These are phyloP conservation scores for Leishmania guyanensis DNA, from an alignment of 208 protist species.

Conservation along the genomic window DNA sequence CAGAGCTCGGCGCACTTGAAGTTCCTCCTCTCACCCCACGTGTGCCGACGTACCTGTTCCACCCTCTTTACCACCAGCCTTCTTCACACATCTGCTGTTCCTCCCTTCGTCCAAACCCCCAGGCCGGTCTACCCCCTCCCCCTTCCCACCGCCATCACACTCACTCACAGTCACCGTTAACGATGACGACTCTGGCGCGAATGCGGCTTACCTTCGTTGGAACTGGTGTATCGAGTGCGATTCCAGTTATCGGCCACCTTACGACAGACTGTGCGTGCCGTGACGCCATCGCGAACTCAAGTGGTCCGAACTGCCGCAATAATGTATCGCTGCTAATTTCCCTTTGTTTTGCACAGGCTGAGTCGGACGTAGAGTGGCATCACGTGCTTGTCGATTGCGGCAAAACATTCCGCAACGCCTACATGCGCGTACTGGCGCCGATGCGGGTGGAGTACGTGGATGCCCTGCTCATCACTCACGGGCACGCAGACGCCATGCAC, in stretches of 20 bases:
- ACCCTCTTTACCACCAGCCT: neutral
- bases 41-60: neutral
- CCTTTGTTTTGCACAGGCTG: constrained; percentile 24
- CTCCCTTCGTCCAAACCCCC: neutral
- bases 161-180: neutral
- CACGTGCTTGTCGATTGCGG: constrained; percentile 86
- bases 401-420: constrained; percentile 90
- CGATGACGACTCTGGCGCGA: neutral
- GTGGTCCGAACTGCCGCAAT: constrained; percentile 73
- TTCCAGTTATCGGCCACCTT: constrained; percentile 86
- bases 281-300: constrained; percentile 59
- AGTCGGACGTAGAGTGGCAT: constrained; percentile 19
- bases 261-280: constrained; percentile 67
- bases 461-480: constrained; percentile 88
- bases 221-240: constrained; percentile 74
- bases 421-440: constrained; percentile 78
- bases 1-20: neutral
- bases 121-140: neutral
- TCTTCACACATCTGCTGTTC: neutral
- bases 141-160: neutral
- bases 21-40: neutral
- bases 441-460: constrained; percentile 64
- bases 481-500: constrained; percentile 82
- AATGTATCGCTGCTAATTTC: constrained; percentile 83
- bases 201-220: constrained; percentile 67